These are phyloP conservation scores for Harringtonia lauricola DNA, from an alignment of 2,329 filamentous ascomycete species.

Conservation along the genomic window DNA sequence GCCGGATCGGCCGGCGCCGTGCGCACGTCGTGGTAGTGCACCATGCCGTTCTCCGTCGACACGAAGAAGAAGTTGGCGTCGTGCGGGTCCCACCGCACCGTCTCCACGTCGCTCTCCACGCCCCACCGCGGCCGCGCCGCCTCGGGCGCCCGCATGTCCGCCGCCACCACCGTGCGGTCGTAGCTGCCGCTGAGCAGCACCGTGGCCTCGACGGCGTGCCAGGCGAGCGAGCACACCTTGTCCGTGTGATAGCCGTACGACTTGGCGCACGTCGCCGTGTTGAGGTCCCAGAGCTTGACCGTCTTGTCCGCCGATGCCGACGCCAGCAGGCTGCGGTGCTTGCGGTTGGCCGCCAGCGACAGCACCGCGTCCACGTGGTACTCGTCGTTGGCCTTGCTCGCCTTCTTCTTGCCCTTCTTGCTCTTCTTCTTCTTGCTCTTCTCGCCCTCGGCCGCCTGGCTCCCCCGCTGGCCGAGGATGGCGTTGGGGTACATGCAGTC, in stretches of 20 bases:
- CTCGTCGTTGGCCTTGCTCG: constrained; percentile 75
- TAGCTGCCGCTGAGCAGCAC: constrained; percentile 88
- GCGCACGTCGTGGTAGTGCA: constrained; percentile 86
- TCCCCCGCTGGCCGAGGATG: constrained; percentile 66
- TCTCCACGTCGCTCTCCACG: constrained; percentile 92
- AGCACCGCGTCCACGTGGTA: constrained; percentile 94
- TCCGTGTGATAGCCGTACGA: constrained; percentile 94
- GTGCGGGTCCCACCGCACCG: constrained; percentile 85
- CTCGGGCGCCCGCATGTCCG: constrained; percentile 89
- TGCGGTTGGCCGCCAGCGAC: constrained; percentile 80
- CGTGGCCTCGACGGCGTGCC: constrained; percentile 81
- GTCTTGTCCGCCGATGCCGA: constrained; percentile 95
- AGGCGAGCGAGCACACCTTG: constrained; percentile 93
- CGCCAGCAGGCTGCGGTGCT: constrained; percentile 87
- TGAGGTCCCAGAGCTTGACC: constrained; percentile 94
- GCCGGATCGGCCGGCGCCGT: constrained; percentile 62
- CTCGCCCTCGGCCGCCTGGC: background rate
- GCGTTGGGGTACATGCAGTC: constrained; percentile 98
- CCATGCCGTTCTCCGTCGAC: constrained; percentile 80
- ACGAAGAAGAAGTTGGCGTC: constrained; percentile 91
- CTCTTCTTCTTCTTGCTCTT: constrained; percentile 58
- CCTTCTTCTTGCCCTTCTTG: constrained; percentile 84
- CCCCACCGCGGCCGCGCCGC: constrained; percentile 76
- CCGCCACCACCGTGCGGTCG: constrained; percentile 86
- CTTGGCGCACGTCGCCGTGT: constrained; percentile 85